Evolutionary conservation across 192 early-diverging fungal species (phyloP), one percentile per base, ranked within the genome.

Genomic region (Rhizophagus sp.): DNA sequence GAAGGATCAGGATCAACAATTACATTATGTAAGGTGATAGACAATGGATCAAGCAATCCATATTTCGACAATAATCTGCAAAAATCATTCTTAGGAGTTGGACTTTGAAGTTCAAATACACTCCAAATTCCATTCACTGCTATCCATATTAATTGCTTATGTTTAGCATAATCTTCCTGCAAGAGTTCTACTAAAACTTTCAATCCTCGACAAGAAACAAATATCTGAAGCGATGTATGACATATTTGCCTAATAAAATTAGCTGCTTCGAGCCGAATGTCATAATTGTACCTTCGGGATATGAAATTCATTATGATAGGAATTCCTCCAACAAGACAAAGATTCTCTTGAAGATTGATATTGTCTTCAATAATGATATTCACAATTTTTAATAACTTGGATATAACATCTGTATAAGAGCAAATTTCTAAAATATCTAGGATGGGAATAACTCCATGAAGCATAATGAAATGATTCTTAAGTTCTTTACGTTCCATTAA

Each of bases 41-140:
- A 81, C 22, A 92, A 83, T 10, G 82, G 84, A 4, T 83, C 85
- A n/a, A 92, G 66, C 1, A 92, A 34, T 9, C 87, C 88, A 76
- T 84, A 83, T 47, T 87, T 90, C 3, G 84, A 86, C 41, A 92
- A 81, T 66, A 91, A 64, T 27, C 85, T 79, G 72, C 86, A 92
- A 65, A 90, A 87, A 65, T 91, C 89, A 67, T 87, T 90, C 65
- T 88, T 84, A 11, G 90, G 86, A 0, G 88, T 90, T 73, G 88
- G 65, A 62, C 85, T 85, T 85, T 89, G 73, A 11, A 89, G 41
- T 39, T 89, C 87, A 63, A 91, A 88, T 15, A 90, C 83, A 57
- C 85, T 82, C 19, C 82, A 83, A 62, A 91, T 86, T 30, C 83
- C 86, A 52, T 89, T 87, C 30, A 89, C 83, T 1, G 88, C 89